Evolutionary conservation across 2,329 filamentous ascomycete genomes (phyloP).

Genomic region (Colletotrichum chrysophilum): DNA sequence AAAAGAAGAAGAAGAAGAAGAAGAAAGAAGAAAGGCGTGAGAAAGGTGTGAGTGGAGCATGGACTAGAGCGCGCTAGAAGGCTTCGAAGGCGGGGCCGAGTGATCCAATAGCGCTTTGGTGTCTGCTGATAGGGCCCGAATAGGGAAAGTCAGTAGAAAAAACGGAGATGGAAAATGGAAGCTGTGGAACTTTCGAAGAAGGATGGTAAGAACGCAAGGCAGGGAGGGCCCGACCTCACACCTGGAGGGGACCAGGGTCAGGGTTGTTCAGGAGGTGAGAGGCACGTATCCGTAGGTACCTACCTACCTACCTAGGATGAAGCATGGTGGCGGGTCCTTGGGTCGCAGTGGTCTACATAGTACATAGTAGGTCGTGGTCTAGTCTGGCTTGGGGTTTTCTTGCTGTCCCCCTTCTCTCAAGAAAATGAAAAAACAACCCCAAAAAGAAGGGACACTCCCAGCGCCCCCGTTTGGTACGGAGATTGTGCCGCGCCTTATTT

Average conservation of each 20-base stretch:
- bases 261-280: background rate
- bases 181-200: slow-evolving; percentile 12
- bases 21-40: too few species aligned
- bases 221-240: background rate
- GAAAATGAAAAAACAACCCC: too few species aligned
- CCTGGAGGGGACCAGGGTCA: background rate
- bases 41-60: background rate
- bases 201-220: background rate
- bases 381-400: background rate
- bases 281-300: background rate
- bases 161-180: slow-evolving; percentile 2
- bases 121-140: background rate
- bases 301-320: background rate
- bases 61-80: slow-evolving; percentile 17
- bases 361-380: background rate
- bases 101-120: background rate
- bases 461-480: background rate
- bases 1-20: too few species aligned
- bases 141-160: background rate
- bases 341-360: background rate
- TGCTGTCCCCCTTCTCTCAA: background rate
- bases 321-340: background rate
- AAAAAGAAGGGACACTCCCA: background rate
- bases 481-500: background rate
- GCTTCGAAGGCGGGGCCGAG: background rate